A percentile compares a stretch with the other conserved stretches of the same genome.
Evolutionary conservation across 495 filamentous ascomycete genomes (phyloP).

Genomic region (Talaromyces wortmannii): DNA sequence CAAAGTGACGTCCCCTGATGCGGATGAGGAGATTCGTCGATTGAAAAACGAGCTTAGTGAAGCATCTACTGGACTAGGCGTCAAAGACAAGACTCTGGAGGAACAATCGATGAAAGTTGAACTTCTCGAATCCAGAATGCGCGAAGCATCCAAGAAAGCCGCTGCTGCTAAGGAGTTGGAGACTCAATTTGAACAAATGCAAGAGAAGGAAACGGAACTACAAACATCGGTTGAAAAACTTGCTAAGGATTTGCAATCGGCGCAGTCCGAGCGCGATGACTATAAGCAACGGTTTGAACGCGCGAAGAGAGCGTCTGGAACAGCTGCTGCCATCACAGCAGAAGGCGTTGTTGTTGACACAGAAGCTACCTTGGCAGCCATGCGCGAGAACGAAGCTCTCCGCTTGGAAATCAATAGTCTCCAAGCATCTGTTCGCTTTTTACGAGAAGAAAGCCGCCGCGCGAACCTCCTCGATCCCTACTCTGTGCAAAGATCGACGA

Average conservation of each 20-base stretch:
- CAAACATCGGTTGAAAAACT: slow-evolving; percentile 28
- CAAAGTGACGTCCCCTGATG: slow-evolving; percentile 70
- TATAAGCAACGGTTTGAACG: slow-evolving; percentile 66
- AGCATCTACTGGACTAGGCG: slow-evolving; percentile 51
- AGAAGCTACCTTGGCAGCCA: slow-evolving; percentile 45
- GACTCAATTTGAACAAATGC: slow-evolving; percentile 56
- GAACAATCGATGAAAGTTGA: slow-evolving; percentile 66
- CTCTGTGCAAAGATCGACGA: slow-evolving; percentile 44
- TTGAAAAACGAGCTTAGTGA: slow-evolving; percentile 70
- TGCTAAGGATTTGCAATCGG: slow-evolving; percentile 35
- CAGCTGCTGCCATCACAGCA: slow-evolving; percentile 38
- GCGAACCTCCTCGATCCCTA: slow-evolving; percentile 55
- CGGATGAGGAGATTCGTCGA: slow-evolving; percentile 69
- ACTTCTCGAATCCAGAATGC: slow-evolving; percentile 47
- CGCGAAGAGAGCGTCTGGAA: slow-evolving; percentile 37
- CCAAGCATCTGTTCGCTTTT: slow-evolving; percentile 68
- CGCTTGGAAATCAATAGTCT: slow-evolving; percentile 63
- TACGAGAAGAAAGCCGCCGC: slow-evolving; percentile 71
- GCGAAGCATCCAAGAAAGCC: slow-evolving; percentile 44
- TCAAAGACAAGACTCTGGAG: slow-evolving; percentile 92
- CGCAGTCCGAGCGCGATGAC: slow-evolving; percentile 63
- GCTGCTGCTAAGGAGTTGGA: slow-evolving; percentile 44
- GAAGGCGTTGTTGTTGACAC: slow-evolving; percentile 37
- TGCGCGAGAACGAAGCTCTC: slow-evolving; percentile 68
- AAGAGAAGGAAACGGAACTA: slow-evolving; percentile 28